A percentile compares a stretch with the other conserved stretches of the same genome.
phyloP scores from a whole-genome alignment of 306 rosid species.

The Citrullus colocynthis region DNA sequence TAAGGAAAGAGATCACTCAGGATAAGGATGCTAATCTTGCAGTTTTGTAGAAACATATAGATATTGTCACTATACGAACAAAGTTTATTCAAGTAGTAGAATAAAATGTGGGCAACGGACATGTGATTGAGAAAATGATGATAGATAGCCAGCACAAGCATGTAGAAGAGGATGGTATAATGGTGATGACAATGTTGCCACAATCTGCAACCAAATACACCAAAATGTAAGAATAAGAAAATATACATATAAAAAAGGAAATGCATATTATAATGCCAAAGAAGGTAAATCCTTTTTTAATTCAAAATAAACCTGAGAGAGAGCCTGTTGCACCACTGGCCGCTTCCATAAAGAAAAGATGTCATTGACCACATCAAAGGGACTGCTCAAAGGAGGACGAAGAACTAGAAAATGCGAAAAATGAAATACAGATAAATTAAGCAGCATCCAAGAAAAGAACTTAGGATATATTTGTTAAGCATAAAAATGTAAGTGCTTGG shows the following conservation, averaged over 20 bases:
- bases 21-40: background rate
- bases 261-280: background rate
- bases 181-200: constrained; percentile 50
- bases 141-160: constrained; percentile 82
- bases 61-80: background rate
- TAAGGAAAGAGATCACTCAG: background rate
- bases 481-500: background rate
- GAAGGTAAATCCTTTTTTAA: background rate
- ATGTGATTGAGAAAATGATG: constrained; percentile 83
- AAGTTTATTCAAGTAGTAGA: background rate
- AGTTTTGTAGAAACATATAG: background rate
- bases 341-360: constrained; percentile 77
- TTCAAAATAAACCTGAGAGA: constrained; percentile 57
- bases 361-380: constrained; percentile 56
- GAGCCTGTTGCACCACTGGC: constrained; percentile 68
- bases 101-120: constrained; percentile 35
- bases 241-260: background rate
- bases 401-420: constrained; percentile 42
- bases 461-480: background rate
- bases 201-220: constrained; percentile 48
- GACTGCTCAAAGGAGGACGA: constrained; percentile 64
- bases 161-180: constrained; percentile 58
- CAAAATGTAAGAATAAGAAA: constrained; percentile 15
- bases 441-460: background rate
- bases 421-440: background rate